Evolutionary conservation across 495 filamentous ascomycete species (phyloP).

Genomic region (Penicillium silybi): DNA sequence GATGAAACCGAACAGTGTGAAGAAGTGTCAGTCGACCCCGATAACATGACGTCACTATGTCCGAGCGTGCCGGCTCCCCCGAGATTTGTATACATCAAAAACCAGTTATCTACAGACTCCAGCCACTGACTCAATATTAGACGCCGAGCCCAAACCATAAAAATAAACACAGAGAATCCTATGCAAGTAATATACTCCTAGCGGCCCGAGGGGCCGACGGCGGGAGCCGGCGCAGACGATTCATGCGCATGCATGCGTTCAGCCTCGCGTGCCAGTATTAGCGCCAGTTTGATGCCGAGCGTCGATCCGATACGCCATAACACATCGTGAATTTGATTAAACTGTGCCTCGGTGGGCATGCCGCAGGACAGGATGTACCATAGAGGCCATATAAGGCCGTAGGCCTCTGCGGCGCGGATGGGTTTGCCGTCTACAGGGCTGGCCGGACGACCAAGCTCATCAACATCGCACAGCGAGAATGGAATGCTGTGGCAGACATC

Average conservation of each 20-base stretch:
- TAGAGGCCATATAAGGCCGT: slow-evolving; percentile 41
- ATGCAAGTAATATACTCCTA: neutral
- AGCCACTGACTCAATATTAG: neutral
- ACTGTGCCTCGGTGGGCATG: slow-evolving; percentile 31
- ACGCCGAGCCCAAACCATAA: neutral
- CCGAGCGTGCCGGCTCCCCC: slow-evolving; percentile 13
- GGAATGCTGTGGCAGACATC: slow-evolving; percentile 43
- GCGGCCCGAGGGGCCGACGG: neutral
- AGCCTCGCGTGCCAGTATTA: slow-evolving; percentile 31
- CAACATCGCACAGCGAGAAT: slow-evolving; percentile 36
- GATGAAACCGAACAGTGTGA: neutral
- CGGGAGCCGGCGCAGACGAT: neutral
- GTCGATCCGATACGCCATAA: slow-evolving; percentile 29
- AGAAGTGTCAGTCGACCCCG: neutral
- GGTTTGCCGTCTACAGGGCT: slow-evolving; percentile 8
- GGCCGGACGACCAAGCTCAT: slow-evolving; percentile 29
- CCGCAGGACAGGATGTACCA: slow-evolving; percentile 40
- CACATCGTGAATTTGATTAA: slow-evolving; percentile 25
- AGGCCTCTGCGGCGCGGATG: slow-evolving; percentile 32
- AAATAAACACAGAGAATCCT: neutral
- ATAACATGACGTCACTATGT: slow-evolving; percentile 24
- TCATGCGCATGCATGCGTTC: slow-evolving; percentile 7
- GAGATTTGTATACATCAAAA: slow-evolving; percentile 2
- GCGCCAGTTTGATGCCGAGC: slow-evolving; percentile 38
- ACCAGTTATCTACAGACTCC: slow-evolving; percentile 2